Evolutionary conservation across 2,329 filamentous ascomycete genomes (phyloP).

Genomic region (Aureobasidium uvarum): DNA sequence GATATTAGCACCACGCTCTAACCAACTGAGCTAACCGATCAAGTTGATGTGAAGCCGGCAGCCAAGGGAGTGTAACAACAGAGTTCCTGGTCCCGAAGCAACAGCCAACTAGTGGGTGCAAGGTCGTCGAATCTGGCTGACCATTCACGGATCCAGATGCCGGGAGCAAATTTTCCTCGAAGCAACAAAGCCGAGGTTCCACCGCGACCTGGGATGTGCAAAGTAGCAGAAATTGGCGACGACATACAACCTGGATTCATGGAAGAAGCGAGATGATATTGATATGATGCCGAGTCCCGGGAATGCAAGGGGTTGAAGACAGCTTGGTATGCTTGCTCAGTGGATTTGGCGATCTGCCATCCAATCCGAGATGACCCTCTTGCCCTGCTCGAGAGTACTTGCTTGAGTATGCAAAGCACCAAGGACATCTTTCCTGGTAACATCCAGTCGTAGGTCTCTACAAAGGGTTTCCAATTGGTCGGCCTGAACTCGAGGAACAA

Average conservation of each 20-base stretch:
- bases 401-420: constrained; percentile 54
- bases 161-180: neutral
- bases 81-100: neutral
- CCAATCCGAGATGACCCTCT: constrained; percentile 41
- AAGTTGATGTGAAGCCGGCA: neutral
- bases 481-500: constrained; percentile 60
- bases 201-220: neutral
- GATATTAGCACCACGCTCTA: constrained; percentile 36
- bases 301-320: neutral
- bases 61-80: neutral
- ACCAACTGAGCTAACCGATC: constrained; percentile 35
- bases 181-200: neutral
- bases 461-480: constrained; percentile 51
- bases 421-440: constrained; percentile 42
- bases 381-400: constrained; percentile 45
- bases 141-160: neutral
- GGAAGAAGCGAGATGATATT: neutral
- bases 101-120: neutral
- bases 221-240: too few species aligned
- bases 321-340: neutral
- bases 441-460: constrained; percentile 37
- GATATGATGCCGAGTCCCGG: too few species aligned
- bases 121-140: neutral
- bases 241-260: too few species aligned
- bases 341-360: constrained; percentile 18